Percentiles rank a stretch among this genome's conserved stretches.
Conservation (phyloP, 352 stramenopile species). For the Phytophthora capsici region DNA sequence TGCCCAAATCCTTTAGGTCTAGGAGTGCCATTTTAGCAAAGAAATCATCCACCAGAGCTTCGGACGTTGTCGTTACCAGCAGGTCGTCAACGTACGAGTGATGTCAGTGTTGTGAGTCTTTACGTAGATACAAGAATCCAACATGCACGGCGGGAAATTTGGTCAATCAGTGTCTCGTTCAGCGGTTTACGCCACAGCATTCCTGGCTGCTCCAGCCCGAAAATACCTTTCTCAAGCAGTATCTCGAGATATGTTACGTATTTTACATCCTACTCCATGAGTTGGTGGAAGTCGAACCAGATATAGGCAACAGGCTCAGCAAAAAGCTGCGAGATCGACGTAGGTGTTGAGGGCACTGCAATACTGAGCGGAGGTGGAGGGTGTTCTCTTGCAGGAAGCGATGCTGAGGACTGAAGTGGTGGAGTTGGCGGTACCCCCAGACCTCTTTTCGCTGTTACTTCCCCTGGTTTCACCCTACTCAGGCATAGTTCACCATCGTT, state of each 20-base stretch:
- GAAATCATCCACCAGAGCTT: constrained; percentile 4
- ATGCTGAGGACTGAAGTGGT: constrained; percentile 31
- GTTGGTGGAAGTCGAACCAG: constrained; percentile 98
- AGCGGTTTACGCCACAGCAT: constrained; percentile 38
- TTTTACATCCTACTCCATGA: constrained; percentile 15
- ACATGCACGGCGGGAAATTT: constrained; percentile 26
- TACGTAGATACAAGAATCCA: constrained; percentile 39
- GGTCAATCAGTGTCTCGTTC: constrained; percentile 21
- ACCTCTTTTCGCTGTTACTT: constrained; percentile 36
- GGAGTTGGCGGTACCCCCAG: constrained; percentile 15
- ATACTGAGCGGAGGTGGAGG: constrained; percentile 13
- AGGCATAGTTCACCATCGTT: too few relatives aligned
- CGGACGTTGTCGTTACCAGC: constrained; percentile 22
- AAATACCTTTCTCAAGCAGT: constrained; percentile 30
- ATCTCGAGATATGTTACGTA: constrained; percentile 15
- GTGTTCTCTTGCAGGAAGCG: constrained; percentile 26
- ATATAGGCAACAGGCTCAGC: constrained; percentile 70
- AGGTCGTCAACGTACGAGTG: constrained; percentile 43
- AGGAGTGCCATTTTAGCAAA: constrained; percentile 14
- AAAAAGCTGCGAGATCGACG: constrained; percentile 67
- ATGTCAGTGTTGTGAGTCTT: neutral
- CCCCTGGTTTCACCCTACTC: too few relatives aligned
- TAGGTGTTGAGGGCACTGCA: constrained; percentile 50
- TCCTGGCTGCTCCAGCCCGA: constrained; percentile 40
- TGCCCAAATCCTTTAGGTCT: constrained; percentile 38